A percentile compares a stretch with the other conserved stretches of the same genome.
phyloP scores from a whole-genome alignment of 768 basidiomycete species.

The Boletus tomentosulus region DNA sequence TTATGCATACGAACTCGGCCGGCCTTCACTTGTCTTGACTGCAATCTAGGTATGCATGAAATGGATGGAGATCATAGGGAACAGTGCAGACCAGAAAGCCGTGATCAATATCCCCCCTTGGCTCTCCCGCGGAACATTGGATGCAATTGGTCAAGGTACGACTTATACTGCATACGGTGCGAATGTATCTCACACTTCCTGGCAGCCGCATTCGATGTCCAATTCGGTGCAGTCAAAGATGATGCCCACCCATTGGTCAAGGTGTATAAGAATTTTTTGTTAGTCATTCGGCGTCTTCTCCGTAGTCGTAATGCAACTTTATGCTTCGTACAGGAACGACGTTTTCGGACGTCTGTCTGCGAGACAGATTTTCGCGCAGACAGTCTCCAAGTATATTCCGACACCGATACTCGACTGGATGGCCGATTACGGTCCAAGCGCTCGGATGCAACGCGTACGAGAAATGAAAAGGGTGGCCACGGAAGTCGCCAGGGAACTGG shows the following conservation, averaged over 20 bases:
- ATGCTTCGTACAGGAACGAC: slow-evolving; percentile 18
- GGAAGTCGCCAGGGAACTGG: slow-evolving; percentile 12
- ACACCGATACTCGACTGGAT: slow-evolving; percentile 30
- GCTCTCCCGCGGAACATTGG: slow-evolving; percentile 44
- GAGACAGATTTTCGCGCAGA: slow-evolving; percentile 5
- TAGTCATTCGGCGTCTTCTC: not conserved
- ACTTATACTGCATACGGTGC: no score
- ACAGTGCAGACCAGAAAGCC: slow-evolving; percentile 4
- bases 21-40: not conserved
- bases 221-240: slow-evolving; percentile 1
- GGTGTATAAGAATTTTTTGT: slow-evolving; percentile 7
- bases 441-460: slow-evolving; percentile 17
- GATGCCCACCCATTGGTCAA: slow-evolving; percentile 1
- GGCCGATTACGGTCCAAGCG: slow-evolving; percentile 21
- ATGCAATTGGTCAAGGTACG: slow-evolving; percentile 48
- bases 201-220: slow-evolving; percentile 43
- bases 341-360: slow-evolving; percentile 9
- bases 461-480: slow-evolving; percentile 3
- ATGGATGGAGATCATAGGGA: slow-evolving; percentile 21
- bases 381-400: slow-evolving; percentile 15
- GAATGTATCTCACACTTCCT: not conserved
- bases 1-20: not conserved
- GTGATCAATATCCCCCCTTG: slow-evolving; percentile 24
- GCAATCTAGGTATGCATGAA: slow-evolving; percentile 17
- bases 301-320: not conserved